Evolutionary conservation across 768 basidiomycete species (phyloP).

Genomic region (Suillus alpinus): DNA sequence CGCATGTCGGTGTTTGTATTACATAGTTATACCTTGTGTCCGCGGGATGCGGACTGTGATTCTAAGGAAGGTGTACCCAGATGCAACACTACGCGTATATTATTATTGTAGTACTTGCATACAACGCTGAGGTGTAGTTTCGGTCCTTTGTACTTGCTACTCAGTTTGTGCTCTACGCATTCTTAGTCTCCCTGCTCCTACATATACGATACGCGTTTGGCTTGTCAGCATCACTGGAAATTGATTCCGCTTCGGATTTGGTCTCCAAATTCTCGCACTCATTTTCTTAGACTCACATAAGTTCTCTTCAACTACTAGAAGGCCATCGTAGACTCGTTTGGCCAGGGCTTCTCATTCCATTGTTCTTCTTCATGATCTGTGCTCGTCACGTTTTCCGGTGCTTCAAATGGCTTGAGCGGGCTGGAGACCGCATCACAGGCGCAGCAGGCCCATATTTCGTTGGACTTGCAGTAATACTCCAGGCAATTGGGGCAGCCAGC

Average conservation of each 20-base stretch:
- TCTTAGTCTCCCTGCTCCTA: neutral
- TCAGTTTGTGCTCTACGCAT: slow-evolving; percentile 12
- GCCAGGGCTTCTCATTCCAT: neutral
- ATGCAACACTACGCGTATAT: slow-evolving; percentile 20
- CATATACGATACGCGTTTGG: neutral
- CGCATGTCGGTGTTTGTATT: neutral
- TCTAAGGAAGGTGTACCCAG: slow-evolving; percentile 26
- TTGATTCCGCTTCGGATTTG: neutral
- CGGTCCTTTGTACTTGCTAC: neutral
- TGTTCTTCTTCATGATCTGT: slow-evolving; percentile 21
- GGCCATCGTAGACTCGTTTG: neutral
- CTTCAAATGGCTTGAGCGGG: slow-evolving; percentile 65
- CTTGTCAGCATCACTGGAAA: neutral
- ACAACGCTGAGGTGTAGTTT: neutral
- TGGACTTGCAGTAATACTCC: slow-evolving; percentile 70
- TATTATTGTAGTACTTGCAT: slow-evolving; percentile 13
- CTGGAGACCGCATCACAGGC: slow-evolving; percentile 79
- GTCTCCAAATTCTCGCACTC: neutral
- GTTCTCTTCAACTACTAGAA: neutral
- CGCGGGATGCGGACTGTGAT: slow-evolving; percentile 1
- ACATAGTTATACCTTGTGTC: neutral
- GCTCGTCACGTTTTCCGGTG: slow-evolving; percentile 45
- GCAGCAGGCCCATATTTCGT: slow-evolving; percentile 92
- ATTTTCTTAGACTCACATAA: neutral
- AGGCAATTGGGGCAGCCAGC: slow-evolving; percentile 62